phyloP scores from a whole-genome alignment of 2,329 filamentous ascomycete species.

The Hysterium pulicare region DNA sequence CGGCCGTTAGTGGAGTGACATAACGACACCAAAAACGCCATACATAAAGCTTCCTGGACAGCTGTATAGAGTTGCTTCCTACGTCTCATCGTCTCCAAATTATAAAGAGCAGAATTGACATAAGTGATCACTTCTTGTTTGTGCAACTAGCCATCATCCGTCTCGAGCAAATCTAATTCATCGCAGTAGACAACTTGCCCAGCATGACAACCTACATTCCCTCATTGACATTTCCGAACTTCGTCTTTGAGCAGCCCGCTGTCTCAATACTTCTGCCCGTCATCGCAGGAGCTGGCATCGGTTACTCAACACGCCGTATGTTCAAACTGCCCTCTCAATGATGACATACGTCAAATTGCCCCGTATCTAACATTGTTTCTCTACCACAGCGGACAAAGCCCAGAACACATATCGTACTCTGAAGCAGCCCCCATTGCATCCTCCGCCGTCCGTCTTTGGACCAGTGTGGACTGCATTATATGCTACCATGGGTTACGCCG shows the following conservation, averaged over 20 bases:
- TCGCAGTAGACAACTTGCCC: no score
- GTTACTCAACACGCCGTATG: slow-evolving; percentile 65
- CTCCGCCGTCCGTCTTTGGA: slow-evolving; percentile 57
- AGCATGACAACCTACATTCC: slow-evolving; percentile 77
- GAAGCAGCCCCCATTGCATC: slow-evolving; percentile 61
- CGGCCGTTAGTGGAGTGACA: no score
- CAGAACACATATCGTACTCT: slow-evolving; percentile 62
- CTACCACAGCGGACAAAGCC: slow-evolving; percentile 51
- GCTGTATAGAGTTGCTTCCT: no score
- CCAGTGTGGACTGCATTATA: slow-evolving; percentile 60
- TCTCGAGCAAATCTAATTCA: no score
- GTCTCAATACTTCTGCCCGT: slow-evolving; percentile 74
- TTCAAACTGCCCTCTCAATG: slow-evolving; percentile 9
- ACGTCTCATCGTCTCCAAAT: no score
- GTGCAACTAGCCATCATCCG: no score
- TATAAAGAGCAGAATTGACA: no score
- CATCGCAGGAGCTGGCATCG: slow-evolving; percentile 68
- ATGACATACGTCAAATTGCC: slow-evolving; percentile 1
- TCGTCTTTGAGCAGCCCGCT: slow-evolving; percentile 69
- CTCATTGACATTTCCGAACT: slow-evolving; percentile 69
- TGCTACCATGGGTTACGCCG: slow-evolving; percentile 80
- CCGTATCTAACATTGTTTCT: slow-evolving; percentile 1
- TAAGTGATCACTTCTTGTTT: no score
- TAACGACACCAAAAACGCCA: no score
- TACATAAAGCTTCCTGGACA: no score